Evolutionary conservation across 495 filamentous ascomycete genomes (phyloP).

Genomic region (Podospora appendiculata): DNA sequence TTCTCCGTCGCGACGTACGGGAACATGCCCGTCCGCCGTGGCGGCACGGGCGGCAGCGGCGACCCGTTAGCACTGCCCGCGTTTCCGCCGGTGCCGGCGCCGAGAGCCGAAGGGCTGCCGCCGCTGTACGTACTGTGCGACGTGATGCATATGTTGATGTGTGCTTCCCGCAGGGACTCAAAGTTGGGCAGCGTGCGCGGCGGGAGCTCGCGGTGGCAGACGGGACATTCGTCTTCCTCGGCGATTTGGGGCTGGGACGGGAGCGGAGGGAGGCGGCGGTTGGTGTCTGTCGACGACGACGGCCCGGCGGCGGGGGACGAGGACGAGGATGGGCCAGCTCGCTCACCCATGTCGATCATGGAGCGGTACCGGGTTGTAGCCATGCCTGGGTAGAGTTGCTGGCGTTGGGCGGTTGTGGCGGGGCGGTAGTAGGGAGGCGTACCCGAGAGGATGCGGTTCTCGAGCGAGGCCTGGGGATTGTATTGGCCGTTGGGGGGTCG

Average conservation of each 20-base stretch:
- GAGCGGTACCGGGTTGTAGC: conserved; percentile 14
- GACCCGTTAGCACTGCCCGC: not conserved
- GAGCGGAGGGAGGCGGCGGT: conserved; percentile 17
- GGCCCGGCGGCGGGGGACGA: not conserved
- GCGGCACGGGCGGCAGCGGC: conserved; percentile 18
- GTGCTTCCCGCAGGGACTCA: conserved; percentile 59
- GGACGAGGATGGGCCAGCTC: conserved; percentile 8
- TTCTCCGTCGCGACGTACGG: conserved; percentile 82
- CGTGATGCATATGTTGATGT: conserved; percentile 71
- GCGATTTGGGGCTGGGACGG: conserved; percentile 34
- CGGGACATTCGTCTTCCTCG: conserved; percentile 87
- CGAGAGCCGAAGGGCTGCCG: conserved; percentile 3
- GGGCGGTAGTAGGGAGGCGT: conserved; percentile 32
- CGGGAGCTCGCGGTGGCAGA: conserved; percentile 74
- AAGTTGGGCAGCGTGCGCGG: conserved; percentile 50
- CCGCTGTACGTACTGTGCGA: conserved; percentile 34
- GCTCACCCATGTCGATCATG: conserved; percentile 17
- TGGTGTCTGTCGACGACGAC: not conserved
- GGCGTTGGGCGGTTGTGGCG: conserved; percentile 16
- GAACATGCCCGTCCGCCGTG: conserved; percentile 42
- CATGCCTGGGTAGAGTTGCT: conserved; percentile 10
- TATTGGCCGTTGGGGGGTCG: conserved; percentile 8
- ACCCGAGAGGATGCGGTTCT: conserved; percentile 26
- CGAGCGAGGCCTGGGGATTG: conserved; percentile 8
- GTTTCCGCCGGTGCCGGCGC: conserved; percentile 8